Conservation (phyloP, 306 rosid species). For the Biancaea sappan region DNA sequence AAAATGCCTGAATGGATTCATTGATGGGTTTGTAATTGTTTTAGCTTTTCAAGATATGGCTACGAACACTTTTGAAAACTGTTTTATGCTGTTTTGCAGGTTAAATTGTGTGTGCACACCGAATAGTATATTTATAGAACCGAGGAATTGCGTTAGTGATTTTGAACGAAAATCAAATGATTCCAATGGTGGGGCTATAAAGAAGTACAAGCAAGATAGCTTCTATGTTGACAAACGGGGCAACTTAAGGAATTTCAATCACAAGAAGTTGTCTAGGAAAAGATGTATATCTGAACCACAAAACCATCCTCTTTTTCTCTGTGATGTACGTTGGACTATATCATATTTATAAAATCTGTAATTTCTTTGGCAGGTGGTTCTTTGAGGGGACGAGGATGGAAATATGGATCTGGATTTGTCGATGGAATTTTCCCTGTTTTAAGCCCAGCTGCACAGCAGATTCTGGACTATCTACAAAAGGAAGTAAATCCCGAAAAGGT, state of each 20-base stretch:
- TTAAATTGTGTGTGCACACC: conserved; percentile 33
- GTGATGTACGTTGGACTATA: conserved; percentile 19
- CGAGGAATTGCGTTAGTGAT: conserved; percentile 41
- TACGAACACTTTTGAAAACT: conserved; percentile 22
- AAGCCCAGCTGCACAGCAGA: conserved; percentile 68
- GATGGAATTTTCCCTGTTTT: conserved; percentile 89
- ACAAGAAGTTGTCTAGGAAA: conserved; percentile 82
- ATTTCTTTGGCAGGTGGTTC: conserved; percentile 78
- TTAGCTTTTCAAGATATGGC: neutral
- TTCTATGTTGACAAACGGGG: conserved; percentile 77
- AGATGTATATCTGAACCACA: conserved; percentile 49
- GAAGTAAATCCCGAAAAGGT: conserved; percentile 52
- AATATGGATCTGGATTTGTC: conserved; percentile 94
- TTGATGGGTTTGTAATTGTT: neutral
- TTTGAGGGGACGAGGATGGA: conserved; percentile 90
- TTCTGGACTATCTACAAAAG: conserved; percentile 63
- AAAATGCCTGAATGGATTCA: neutral
- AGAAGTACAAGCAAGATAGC: conserved; percentile 73
- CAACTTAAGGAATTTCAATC: conserved; percentile 75
- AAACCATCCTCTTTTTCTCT: conserved; percentile 12
- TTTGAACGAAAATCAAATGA: conserved; percentile 52
- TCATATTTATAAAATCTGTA: conserved; percentile 28
- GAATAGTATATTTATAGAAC: conserved; percentile 38
- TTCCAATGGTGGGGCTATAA: conserved; percentile 49
- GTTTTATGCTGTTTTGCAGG: conserved; percentile 29